A percentile compares a stretch with the other conserved stretches of the same genome.
phyloP scores from a whole-genome alignment of 345 rosid species.

The Aquilaria sinensis region DNA sequence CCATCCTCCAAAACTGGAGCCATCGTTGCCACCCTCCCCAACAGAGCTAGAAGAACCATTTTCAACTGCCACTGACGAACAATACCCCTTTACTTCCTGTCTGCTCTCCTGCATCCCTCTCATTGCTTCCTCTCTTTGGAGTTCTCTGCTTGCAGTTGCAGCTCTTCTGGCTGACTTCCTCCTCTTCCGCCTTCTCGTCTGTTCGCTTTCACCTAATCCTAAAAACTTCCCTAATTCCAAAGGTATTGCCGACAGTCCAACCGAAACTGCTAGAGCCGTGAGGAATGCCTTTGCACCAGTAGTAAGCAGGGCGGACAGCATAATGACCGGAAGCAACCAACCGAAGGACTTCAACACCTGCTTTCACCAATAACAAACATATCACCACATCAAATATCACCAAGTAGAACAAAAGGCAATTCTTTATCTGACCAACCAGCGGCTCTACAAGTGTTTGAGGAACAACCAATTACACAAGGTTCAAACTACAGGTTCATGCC shows the following conservation, averaged over 20 bases:
- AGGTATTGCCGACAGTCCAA: slow-evolving; percentile 30
- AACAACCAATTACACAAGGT: too few relatives aligned
- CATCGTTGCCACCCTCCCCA: slow-evolving; percentile 6
- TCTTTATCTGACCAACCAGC: too few relatives aligned
- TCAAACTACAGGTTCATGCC: too few relatives aligned
- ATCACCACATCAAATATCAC: neutral
- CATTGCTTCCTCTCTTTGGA: slow-evolving; percentile 16
- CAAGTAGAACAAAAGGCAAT: neutral
- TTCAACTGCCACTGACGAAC: slow-evolving; percentile 17
- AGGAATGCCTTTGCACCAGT: slow-evolving; percentile 59
- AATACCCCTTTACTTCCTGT: slow-evolving; percentile 18
- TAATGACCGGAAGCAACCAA: slow-evolving; percentile 42
- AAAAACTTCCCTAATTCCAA: slow-evolving; percentile 26
- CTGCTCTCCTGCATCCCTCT: neutral
- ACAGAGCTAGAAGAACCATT: slow-evolving; percentile 16
- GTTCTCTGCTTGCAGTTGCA: too few relatives aligned
- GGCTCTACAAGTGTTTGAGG: too few relatives aligned
- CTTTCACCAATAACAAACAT: slow-evolving; percentile 18
- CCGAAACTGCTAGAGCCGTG: slow-evolving; percentile 25
- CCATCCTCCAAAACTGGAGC: slow-evolving; percentile 49
- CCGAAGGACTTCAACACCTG: slow-evolving; percentile 58
- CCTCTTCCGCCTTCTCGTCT: neutral
- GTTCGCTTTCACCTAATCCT: slow-evolving; percentile 13
- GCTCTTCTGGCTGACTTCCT: slow-evolving; percentile 14
- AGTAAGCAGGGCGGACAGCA: slow-evolving; percentile 32